Percentiles rank a stretch among this genome's conserved stretches.
These are phyloP conservation scores for Tetraselmis striata DNA, from an alignment of 139 green algal species.

Conservation along the genomic window DNA sequence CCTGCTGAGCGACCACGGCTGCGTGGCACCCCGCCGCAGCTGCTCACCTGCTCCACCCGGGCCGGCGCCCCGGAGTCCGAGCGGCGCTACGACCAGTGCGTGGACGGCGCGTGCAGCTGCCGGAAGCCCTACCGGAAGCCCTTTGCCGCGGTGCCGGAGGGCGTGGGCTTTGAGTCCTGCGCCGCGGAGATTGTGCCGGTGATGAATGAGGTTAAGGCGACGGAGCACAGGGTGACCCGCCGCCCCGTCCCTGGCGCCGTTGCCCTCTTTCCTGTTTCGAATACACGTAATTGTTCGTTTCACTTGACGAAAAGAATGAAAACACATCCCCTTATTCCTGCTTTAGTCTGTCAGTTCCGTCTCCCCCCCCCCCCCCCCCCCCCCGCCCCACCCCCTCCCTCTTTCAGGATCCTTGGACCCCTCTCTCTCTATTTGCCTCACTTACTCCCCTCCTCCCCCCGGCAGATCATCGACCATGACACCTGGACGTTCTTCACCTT, in stretches of 20 bases:
- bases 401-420: too few species aligned
- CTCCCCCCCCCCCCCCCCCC: too few species aligned
- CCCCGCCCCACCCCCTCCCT: not conserved
- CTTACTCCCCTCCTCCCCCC: not conserved
- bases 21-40: not conserved
- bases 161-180: not conserved
- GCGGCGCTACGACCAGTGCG: not conserved
- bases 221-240: not conserved
- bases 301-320: not conserved
- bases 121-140: not conserved
- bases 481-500: not conserved
- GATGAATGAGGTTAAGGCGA: not conserved
- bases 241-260: too few species aligned
- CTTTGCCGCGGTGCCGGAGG: not conserved
- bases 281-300: not conserved
- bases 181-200: not conserved
- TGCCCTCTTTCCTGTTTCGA: too few species aligned
- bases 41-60: not conserved
- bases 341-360: not conserved
- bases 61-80: not conserved
- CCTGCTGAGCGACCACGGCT: not conserved
- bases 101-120: not conserved
- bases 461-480: not conserved
- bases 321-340: not conserved
- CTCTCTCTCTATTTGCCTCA: not conserved